Conservation (phyloP, 106 monocot genomes). For the Phalaenopsis equestris region DNA sequence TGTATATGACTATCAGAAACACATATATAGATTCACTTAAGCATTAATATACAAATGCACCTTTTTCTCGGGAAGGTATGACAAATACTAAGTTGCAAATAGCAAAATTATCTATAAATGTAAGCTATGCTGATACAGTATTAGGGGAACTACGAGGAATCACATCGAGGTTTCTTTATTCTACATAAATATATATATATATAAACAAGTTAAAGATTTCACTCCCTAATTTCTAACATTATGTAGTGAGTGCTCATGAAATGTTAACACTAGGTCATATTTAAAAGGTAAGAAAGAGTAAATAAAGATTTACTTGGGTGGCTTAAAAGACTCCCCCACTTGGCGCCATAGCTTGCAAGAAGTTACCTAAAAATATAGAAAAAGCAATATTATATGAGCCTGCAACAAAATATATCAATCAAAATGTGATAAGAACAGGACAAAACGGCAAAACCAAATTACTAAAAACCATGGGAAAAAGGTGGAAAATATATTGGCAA, state of each 20-base stretch:
- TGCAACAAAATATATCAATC: neutral
- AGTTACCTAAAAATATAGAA: slow-evolving; percentile 49
- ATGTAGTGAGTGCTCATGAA: neutral
- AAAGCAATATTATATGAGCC: neutral
- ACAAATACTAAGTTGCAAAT: neutral
- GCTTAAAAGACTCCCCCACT: slow-evolving; percentile 94
- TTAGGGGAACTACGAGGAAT: neutral
- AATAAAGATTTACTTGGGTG: slow-evolving; percentile 72
- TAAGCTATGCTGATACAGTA: neutral
- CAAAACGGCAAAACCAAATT: neutral
- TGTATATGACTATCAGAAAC: neutral
- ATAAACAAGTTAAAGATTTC: too few relatives aligned
- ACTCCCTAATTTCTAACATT: neutral
- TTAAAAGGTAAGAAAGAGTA: neutral
- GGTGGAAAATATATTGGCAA: too few relatives aligned
- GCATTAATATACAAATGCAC: neutral
- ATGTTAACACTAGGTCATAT: neutral
- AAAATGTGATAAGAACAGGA: neutral
- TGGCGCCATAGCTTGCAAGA: slow-evolving; percentile 90
- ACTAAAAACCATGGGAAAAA: too few relatives aligned
- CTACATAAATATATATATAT: too few relatives aligned
- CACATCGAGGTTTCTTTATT: neutral
- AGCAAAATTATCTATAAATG: neutral
- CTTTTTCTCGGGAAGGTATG: too few relatives aligned
- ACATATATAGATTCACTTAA: neutral